phyloP scores from a whole-genome alignment of 306 rosid genomes.

The Acmispon strigosus region DNA sequence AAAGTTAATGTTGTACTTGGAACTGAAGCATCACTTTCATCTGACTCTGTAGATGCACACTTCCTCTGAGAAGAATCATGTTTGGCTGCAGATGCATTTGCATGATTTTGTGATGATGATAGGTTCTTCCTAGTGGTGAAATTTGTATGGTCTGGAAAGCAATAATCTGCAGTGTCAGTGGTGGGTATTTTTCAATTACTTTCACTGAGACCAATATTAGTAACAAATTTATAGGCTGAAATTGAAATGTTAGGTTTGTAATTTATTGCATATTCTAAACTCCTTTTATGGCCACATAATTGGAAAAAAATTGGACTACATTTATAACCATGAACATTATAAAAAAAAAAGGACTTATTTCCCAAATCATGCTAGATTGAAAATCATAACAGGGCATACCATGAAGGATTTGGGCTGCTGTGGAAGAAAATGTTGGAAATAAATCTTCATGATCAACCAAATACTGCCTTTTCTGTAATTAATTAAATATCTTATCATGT shows the following conservation, averaged over 20 bases:
- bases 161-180: slow-evolving; percentile 6
- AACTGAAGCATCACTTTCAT: slow-evolving; percentile 29
- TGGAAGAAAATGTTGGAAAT: slow-evolving; percentile 25
- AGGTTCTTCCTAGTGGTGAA: slow-evolving; percentile 19
- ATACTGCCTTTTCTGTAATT: slow-evolving; percentile 21
- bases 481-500: background rate
- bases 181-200: background rate
- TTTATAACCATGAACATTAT: background rate
- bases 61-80: slow-evolving; percentile 19
- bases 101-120: slow-evolving; percentile 23
- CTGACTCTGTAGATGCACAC: slow-evolving; percentile 22
- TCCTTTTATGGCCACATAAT: background rate
- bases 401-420: slow-evolving; percentile 15
- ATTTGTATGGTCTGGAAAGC: slow-evolving; percentile 18
- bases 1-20: slow-evolving; percentile 22
- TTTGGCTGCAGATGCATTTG: slow-evolving; percentile 14
- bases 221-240: background rate
- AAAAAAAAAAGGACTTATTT: background rate
- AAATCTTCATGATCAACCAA: slow-evolving; percentile 20
- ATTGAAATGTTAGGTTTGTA: slow-evolving; percentile 11
- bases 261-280: slow-evolving; percentile 21
- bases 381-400: slow-evolving; percentile 21
- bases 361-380: slow-evolving; percentile 1
- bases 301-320: background rate
- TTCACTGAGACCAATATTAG: background rate